Evolutionary conservation across 345 rosid genomes (phyloP), one percentile per base, ranked within the genome.

Genomic region (Dovyalis caffra): DNA sequence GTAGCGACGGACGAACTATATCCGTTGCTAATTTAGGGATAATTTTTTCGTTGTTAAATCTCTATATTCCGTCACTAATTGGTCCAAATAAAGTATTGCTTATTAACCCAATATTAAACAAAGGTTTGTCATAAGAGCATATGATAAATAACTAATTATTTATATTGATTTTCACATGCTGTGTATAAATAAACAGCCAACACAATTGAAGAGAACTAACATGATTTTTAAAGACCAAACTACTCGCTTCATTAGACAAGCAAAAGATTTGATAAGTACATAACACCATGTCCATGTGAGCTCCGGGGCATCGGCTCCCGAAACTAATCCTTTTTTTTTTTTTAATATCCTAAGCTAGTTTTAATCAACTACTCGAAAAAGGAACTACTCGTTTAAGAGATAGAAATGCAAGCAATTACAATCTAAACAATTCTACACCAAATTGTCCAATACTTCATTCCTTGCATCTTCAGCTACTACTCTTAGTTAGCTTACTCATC

Each of bases 401-500:
- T 64, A 23, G 33, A 73, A 64, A 35, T 47, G 69, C 33, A 64
- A 47, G 69, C 8, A 18, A 35, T 67, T 49, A 49, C 66, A 58
- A 53, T 69, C 74, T 70, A 77, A 75, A 82, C 75, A 77, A 23
- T 29, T 68, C 57, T 70, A 73, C 75, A 68, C 62, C 73, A 18
- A 80, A 28, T 74, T 49, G 75, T 47, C n/a, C 4, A 2, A 16
- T 31, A 71, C 68, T 75, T 71, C 26, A 64, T 72, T 57, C 53
- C 62, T 64, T 25, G 21, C 56, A 60, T 73, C 72, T 66, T 21
- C 25, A 72, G 1, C 70, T 8, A 16, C 14, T 10, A 15, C 29
- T 21, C n/a, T 21, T 72, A 21, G 23, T 20, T 14, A 32, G 62
- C 60, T 75, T 79, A 89, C 64, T 84, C 86, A 1, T 88, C 90